phyloP scores from a whole-genome alignment of 2,329 filamentous ascomycete species.

The Orbilia blumenaviensis region DNA sequence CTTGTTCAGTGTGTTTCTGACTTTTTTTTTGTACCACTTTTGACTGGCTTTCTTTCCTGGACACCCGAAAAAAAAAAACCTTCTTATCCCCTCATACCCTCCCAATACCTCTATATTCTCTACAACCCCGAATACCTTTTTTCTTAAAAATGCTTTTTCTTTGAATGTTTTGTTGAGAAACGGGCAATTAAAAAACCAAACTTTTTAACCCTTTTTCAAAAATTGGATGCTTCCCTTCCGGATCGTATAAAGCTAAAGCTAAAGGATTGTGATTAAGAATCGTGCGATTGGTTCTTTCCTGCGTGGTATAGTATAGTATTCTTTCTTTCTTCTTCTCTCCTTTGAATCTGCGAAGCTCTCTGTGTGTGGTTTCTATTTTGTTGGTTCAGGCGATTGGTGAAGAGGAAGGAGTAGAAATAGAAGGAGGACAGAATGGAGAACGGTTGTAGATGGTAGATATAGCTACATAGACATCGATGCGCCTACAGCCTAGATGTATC shows the following conservation, averaged over 20 bases:
- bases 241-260: slow-evolving; percentile 7
- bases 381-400: too few species aligned
- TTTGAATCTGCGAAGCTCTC: background rate
- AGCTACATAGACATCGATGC: too few species aligned
- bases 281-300: background rate
- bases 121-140: slow-evolving; percentile 8
- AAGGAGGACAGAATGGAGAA: too few species aligned
- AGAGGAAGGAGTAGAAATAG: too few species aligned
- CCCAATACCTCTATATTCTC: background rate
- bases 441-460: too few species aligned
- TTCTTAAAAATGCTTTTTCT: slow-evolving; percentile 53
- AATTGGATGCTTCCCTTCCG: slow-evolving; percentile 17
- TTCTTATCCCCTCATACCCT: background rate
- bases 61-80: slow-evolving; percentile 36
- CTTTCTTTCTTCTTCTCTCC: background rate
- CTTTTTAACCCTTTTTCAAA: slow-evolving; percentile 52
- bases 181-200: slow-evolving; percentile 52
- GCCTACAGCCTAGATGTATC: too few species aligned
- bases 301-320: background rate
- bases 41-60: slow-evolving; percentile 44
- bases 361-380: too few species aligned
- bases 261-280: too few species aligned
- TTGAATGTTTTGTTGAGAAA: slow-evolving; percentile 55
- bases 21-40: slow-evolving; percentile 24
- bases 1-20: slow-evolving; percentile 21